Conservation (phyloP, 129 eudicot species). For the Scalesia atractyloides region DNA sequence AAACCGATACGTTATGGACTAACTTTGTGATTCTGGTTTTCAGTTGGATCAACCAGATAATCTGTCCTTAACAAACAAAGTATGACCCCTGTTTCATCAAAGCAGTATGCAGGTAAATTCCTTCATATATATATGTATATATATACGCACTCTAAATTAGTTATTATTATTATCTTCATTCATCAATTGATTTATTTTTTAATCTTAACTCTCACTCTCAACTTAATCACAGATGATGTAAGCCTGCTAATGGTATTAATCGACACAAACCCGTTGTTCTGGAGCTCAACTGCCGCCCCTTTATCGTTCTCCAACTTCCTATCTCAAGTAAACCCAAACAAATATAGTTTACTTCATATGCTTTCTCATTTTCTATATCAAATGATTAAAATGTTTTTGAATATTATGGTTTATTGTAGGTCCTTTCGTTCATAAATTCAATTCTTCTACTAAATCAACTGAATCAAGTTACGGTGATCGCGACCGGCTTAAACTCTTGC, state of each 20-base stretch:
- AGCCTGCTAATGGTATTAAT: slow-evolving; percentile 75
- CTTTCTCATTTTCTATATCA: background rate
- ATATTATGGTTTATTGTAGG: slow-evolving; percentile 37
- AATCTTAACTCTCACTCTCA: background rate
- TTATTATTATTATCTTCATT: background rate
- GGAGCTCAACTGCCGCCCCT: slow-evolving; percentile 54
- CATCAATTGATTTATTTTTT: background rate
- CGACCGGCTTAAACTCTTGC: slow-evolving; percentile 77
- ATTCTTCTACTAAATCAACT: slow-evolving; percentile 74
- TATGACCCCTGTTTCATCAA: slow-evolving; percentile 61
- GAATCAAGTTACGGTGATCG: slow-evolving; percentile 85
- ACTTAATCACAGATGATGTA: slow-evolving; percentile 65
- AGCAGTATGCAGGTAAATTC: slow-evolving; percentile 62
- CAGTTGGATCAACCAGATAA: slow-evolving; percentile 20
- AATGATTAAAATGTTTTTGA: background rate
- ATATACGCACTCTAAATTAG: background rate
- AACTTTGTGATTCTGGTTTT: slow-evolving; percentile 22
- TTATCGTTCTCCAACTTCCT: slow-evolving; percentile 73
- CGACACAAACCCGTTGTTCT: slow-evolving; percentile 80
- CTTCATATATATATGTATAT: background rate
- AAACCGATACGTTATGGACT: background rate
- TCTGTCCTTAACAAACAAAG: background rate
- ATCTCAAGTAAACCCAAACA: too few relatives aligned
- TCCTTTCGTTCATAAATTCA: slow-evolving; percentile 77
- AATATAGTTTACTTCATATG: background rate